Evolutionary conservation across 495 filamentous ascomycete species (phyloP).

Genomic region (Clavariopsis aquatica): DNA sequence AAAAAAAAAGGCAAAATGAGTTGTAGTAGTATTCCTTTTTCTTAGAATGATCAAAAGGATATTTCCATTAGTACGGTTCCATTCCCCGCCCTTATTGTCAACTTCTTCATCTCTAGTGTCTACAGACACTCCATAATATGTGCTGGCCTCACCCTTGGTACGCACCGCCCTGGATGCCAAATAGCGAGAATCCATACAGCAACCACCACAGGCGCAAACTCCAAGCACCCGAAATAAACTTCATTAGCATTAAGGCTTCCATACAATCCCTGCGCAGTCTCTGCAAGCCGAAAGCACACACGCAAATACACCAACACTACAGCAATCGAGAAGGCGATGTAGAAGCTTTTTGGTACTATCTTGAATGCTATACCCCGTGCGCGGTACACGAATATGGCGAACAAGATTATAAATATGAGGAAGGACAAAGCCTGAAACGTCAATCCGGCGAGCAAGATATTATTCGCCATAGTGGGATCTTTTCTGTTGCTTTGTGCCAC

Average conservation of each 20-base stretch:
- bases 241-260: constrained; percentile 51
- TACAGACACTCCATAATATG: neutral
- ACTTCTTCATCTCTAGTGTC: too few species aligned
- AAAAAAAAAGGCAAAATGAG: too few species aligned
- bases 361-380: constrained; percentile 19
- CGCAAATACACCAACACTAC: constrained; percentile 56
- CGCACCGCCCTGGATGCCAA: constrained; percentile 54
- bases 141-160: constrained; percentile 11
- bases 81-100: too few species aligned
- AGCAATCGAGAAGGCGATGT: constrained; percentile 46
- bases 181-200: constrained; percentile 48
- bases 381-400: constrained; percentile 42
- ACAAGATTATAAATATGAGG: constrained; percentile 49
- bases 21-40: too few species aligned
- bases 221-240: constrained; percentile 54
- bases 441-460: constrained; percentile 44
- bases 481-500: constrained; percentile 26
- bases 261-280: constrained; percentile 55
- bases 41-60: too few species aligned
- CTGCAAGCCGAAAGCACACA: constrained; percentile 57
- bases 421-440: constrained; percentile 45
- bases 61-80: too few species aligned
- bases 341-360: constrained; percentile 36
- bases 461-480: constrained; percentile 35
- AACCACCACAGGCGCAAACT: constrained; percentile 56